Base-by-base conservation (phyloP, 2,329 filamentous ascomycete genomes). In the Aspergillus brasiliensis region DNA sequence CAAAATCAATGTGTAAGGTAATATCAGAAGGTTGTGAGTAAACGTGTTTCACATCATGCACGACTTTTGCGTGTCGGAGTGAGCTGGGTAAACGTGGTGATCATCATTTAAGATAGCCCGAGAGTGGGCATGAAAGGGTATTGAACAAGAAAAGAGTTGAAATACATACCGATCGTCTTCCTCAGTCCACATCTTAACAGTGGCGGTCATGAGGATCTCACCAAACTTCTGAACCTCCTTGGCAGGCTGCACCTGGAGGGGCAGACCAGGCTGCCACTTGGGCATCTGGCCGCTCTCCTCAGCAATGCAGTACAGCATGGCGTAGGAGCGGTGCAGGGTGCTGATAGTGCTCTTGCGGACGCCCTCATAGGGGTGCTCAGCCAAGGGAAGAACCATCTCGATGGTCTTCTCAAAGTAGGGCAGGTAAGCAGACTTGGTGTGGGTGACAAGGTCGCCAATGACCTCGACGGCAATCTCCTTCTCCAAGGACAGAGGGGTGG, bases 401-500 rank as follows among this genome's bases (percentile, higher is more conserved):
- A 99, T 86, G 7, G 92, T 92, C 82, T 91, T 90, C 81, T 97
- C 89, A 63, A 97, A 90, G 77, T 94, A 97, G 5, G 91, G 88
- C 66, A 96, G 84, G 75, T 86, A 92, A 67, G 90, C 86, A 71
- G 86, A 85, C 76, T 91, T 92, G 51, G 91, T 91, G 81, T 96
- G 89, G 49, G 91, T 89, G 71, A 98, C 89, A 63, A 99, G 87
- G 73, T 99, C 95, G 65, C 93, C 95, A 37, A 97, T 85, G 5
- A 97, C 93, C 77, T 99, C 95, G 47, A 97, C 87, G 38, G 95
- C 94, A 69, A 98, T 96, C 79, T 99, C 95, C 80, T 98, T 97
- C 83, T 98, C 95, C 70, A 97, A 86, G 23, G 94, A 92, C 57
- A 97, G 86, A 56, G 92, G 92, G 25, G 92, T 96, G 63, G 96